phyloP scores from a whole-genome alignment of 1,139 yeast species.

The Zhuliangozyma parablackwelliae region DNA sequence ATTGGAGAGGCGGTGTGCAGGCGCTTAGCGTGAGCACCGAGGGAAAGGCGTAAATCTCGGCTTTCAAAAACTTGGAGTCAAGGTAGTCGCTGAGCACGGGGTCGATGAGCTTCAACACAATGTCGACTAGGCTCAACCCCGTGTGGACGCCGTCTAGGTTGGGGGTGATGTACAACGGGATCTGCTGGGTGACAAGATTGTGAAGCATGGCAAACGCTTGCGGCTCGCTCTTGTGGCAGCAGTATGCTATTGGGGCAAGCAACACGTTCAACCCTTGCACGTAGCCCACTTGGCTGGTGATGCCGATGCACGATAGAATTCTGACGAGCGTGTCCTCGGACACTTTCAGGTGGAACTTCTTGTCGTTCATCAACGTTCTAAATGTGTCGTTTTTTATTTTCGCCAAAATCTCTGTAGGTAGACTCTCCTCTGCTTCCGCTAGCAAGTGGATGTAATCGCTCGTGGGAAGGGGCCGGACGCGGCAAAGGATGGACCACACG shows the following conservation, averaged over 20 bases:
- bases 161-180: constrained; percentile 77
- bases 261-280: constrained; percentile 92
- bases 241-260: constrained; percentile 78
- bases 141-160: constrained; percentile 81
- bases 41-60: constrained; percentile 87
- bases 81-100: constrained; percentile 61
- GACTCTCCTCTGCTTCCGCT: constrained; percentile 48
- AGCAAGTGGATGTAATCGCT: constrained; percentile 54
- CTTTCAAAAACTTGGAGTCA: constrained; percentile 62
- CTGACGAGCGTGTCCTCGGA: constrained; percentile 66
- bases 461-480: constrained; percentile 57
- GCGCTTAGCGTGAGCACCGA: constrained; percentile 84
- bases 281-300: constrained; percentile 50
- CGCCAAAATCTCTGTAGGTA: constrained; percentile 43
- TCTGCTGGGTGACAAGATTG: constrained; percentile 51
- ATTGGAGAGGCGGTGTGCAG: constrained; percentile 80
- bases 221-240: constrained; percentile 72
- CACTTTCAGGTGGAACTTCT: constrained; percentile 60
- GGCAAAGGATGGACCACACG: constrained; percentile 76
- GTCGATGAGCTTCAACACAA: constrained; percentile 68
- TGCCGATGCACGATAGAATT: constrained; percentile 69
- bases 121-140: constrained; percentile 66
- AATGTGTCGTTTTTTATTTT: constrained; percentile 87
- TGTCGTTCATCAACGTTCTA: constrained; percentile 77
- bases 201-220: constrained; percentile 77